phyloP scores from a whole-genome alignment of 2,329 filamentous ascomycete species.

The Penicillium digitatum region DNA sequence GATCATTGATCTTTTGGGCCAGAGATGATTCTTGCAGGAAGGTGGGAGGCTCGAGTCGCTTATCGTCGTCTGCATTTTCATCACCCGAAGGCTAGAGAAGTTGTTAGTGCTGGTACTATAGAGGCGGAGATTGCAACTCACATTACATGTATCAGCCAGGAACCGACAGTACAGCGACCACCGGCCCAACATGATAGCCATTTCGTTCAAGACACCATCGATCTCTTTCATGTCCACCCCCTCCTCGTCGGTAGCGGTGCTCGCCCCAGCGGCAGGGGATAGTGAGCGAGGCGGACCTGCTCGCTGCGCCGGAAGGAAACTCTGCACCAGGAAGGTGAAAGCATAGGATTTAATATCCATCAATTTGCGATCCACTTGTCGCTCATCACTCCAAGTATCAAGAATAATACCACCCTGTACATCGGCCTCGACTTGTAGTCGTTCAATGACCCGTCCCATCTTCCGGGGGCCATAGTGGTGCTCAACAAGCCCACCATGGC shows the following conservation, averaged over 20 bases:
- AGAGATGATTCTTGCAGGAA: constrained; percentile 77
- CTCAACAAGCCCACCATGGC: constrained; percentile 85
- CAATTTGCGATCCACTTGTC: constrained; percentile 75
- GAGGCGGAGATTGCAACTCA: constrained; percentile 44
- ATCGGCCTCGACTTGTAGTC: constrained; percentile 89
- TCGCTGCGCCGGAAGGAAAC: constrained; percentile 73
- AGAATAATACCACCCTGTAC: constrained; percentile 93
- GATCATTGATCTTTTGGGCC: constrained; percentile 69
- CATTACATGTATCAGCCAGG: constrained; percentile 77
- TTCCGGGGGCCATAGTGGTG: constrained; percentile 87
- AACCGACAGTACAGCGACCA: constrained; percentile 94
- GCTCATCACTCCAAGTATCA: constrained; percentile 92
- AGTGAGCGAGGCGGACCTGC: constrained; percentile 64
- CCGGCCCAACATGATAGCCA: constrained; percentile 82
- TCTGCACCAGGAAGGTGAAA: constrained; percentile 94
- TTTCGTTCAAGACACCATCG: constrained; percentile 80
- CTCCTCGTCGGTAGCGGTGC: constrained; percentile 69
- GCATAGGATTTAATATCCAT: constrained; percentile 97
- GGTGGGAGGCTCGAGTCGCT: constrained; percentile 62
- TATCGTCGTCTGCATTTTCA: constrained; percentile 53
- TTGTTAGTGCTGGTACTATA: constrained; percentile 4
- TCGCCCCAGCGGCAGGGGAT: constrained; percentile 65
- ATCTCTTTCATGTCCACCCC: constrained; percentile 95
- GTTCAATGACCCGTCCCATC: constrained; percentile 92
- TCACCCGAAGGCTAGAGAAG: constrained; percentile 31